A percentile compares a stretch with the other conserved stretches of the same genome.
phyloP scores from a whole-genome alignment of 2,329 filamentous ascomycete species.

The Amylocarpus encephaloides region DNA sequence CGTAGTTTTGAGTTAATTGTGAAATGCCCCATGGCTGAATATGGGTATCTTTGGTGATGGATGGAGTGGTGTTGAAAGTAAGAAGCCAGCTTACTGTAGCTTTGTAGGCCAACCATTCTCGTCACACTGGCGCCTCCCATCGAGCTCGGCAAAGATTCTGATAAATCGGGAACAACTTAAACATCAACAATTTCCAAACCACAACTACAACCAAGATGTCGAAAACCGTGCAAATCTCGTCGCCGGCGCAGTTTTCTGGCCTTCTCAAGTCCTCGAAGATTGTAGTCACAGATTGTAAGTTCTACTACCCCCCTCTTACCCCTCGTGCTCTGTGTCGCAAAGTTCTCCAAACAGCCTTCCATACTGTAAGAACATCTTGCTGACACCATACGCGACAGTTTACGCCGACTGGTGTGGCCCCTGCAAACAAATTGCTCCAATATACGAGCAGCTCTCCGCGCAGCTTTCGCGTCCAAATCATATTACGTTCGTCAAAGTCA shows the following conservation, averaged over 20 bases:
- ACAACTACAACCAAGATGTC: conserved; percentile 24
- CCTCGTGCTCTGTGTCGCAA: conserved; percentile 9
- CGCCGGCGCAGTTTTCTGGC: conserved; percentile 56
- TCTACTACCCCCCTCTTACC: conserved; percentile 25
- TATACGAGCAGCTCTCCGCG: conserved; percentile 71
- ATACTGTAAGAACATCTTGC: background rate
- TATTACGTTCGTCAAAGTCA: conserved; percentile 81
- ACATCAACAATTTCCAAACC: background rate
- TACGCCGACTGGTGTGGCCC: conserved; percentile 82
- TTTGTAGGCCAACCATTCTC: background rate
- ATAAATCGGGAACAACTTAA: no score
- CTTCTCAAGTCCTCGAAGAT: conserved; percentile 68
- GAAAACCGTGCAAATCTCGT: conserved; percentile 42
- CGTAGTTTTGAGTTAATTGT: no score
- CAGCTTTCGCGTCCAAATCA: conserved; percentile 64
- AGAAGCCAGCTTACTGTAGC: no score
- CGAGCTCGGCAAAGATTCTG: conserved; percentile 4
- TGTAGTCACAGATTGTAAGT: conserved; percentile 84
- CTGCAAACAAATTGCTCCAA: conserved; percentile 75
- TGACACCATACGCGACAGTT: conserved; percentile 46
- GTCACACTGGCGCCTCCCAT: background rate
- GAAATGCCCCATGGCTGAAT: no score
- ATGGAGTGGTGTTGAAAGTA: background rate
- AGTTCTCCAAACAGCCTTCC: conserved; percentile 4
- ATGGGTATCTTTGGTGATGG: background rate